Evolutionary conservation across 2,329 filamentous ascomycete genomes (phyloP).

Genomic region (Fusarium sp.): DNA sequence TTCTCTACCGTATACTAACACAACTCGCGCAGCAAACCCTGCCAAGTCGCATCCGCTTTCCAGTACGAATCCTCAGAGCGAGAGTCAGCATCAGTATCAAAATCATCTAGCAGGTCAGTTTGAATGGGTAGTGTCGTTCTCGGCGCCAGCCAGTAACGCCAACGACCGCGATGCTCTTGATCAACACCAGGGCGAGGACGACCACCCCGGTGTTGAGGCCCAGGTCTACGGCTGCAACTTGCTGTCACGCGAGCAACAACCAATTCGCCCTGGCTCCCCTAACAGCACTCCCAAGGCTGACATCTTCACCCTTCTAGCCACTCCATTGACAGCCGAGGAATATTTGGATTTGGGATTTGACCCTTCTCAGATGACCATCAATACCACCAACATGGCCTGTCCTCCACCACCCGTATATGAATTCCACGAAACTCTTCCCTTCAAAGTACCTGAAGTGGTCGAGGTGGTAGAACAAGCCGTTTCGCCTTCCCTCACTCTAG

Average conservation of each 20-base stretch:
- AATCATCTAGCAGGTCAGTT: slow-evolving; percentile 62
- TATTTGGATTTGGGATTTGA: slow-evolving; percentile 34
- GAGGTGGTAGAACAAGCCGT: slow-evolving; percentile 48
- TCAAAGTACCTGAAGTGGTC: slow-evolving; percentile 48
- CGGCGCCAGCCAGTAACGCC: slow-evolving; percentile 44
- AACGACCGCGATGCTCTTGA: slow-evolving; percentile 28
- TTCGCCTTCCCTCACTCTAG: slow-evolving; percentile 49
- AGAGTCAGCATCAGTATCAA: slow-evolving; percentile 51
- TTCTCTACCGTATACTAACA: slow-evolving; percentile 26
- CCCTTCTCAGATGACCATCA: slow-evolving; percentile 15
- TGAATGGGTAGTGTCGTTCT: slow-evolving; percentile 60
- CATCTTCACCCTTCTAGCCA: slow-evolving; percentile 61
- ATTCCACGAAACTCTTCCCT: slow-evolving; percentile 33
- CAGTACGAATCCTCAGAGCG: slow-evolving; percentile 37
- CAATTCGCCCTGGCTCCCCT: slow-evolving; percentile 36
- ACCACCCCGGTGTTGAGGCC: slow-evolving; percentile 33
- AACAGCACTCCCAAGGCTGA: slow-evolving; percentile 45
- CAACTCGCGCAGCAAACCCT: slow-evolving; percentile 15
- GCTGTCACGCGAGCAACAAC: slow-evolving; percentile 52
- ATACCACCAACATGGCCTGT: slow-evolving; percentile 41
- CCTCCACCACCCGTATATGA: slow-evolving; percentile 43
- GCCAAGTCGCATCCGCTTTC: slow-evolving; percentile 41
- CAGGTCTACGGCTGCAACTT: slow-evolving; percentile 65
- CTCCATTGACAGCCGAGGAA: slow-evolving; percentile 51
- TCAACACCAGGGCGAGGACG: slow-evolving; percentile 14